Evolutionary conservation across 1,284 basidiomycete species (phyloP).

Genomic region (Trichosporon sp.): DNA sequence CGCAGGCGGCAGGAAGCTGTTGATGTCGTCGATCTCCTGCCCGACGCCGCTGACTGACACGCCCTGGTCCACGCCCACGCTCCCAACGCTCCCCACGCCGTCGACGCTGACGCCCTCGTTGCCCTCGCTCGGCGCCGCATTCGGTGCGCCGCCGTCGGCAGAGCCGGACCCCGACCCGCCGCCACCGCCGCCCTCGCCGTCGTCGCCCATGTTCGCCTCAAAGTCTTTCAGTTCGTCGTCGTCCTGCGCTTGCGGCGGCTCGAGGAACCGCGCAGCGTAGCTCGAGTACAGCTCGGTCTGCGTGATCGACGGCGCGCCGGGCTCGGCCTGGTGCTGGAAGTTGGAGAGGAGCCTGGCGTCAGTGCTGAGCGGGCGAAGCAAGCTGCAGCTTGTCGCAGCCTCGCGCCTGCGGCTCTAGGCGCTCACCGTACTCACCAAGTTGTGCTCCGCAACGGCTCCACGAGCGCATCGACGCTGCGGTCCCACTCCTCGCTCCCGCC

Average conservation of each 20-base stretch:
- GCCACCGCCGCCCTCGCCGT: not conserved
- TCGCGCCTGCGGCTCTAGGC: too few species aligned
- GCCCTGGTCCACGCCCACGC: not conserved
- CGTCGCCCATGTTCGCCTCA: not conserved
- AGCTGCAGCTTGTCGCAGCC: too few species aligned
- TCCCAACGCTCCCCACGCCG: not conserved
- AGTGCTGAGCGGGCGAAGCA: too few species aligned
- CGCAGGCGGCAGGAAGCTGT: slow-evolving; percentile 14
- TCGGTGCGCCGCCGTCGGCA: not conserved
- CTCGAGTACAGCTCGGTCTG: slow-evolving; percentile 45
- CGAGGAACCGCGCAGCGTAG: slow-evolving; percentile 41
- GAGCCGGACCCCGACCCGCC: not conserved
- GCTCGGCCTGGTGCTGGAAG: slow-evolving; percentile 33
- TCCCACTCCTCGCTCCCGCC: slow-evolving; percentile 28
- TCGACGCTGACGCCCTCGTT: not conserved
- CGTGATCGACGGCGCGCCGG: slow-evolving; percentile 21
- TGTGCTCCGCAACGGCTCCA: slow-evolving; percentile 40
- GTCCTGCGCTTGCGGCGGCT: slow-evolving; percentile 9
- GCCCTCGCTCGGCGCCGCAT: not conserved
- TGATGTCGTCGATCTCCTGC: slow-evolving; percentile 21
- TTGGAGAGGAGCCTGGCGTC: slow-evolving; percentile 35
- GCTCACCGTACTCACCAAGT: slow-evolving; percentile 38
- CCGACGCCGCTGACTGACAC: not conserved
- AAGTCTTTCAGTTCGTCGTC: slow-evolving; percentile 5
- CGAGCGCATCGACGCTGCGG: slow-evolving; percentile 33